Base-by-base conservation (phyloP, 2,329 filamentous ascomycete species). In the Pseudopyrenochaeta lycopersici region DNA sequence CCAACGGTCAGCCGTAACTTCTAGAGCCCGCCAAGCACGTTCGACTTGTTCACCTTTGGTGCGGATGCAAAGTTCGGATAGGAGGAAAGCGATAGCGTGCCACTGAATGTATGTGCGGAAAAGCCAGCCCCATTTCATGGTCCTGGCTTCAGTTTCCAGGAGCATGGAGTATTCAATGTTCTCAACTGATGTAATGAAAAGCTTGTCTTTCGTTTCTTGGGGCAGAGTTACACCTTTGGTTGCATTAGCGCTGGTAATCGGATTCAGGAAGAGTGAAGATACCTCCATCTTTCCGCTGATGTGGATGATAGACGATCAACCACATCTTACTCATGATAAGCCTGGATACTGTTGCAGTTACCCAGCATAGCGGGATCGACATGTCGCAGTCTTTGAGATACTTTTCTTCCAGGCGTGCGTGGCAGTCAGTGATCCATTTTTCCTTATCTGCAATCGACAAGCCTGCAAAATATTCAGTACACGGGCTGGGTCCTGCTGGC, bases 271-370 rank as follows among this genome's bases (percentile, higher is more conserved):
- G 1, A 35, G 7, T 17, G 11, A 4, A 54, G 36, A 3, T 49
- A 62, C 71, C 81, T 9, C 82, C 80, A 21, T 86, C 83, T 30
- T 82, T 81, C 46, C 87, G 84, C 29, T 90, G 85, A 65, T 89
- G 82, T 0, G 90, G 90, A 63, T 94, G 88, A 66, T 94, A 90
- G 2, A 91, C 83, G 54, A 92, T 83, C 31, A 95, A 81, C 78
- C 88, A 91, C 80, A 92, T 86, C 75, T 92, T 94, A 46, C 88
- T 87, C 76, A 92, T 85, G 57, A 93, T 86, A 29, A 94, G 80
- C 9, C 89, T 85, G 2, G 86, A 83, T 20, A 91, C 81, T 23
- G 89, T 89, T 3, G 85, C 87, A 7, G 84, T 84, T 21, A 90
- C 84, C 87, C 88, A 91, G 58, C 87, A 87, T 1, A 91, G 76